Percentiles rank a stretch among this genome's conserved stretches.
Conservation (phyloP, 2,329 filamentous ascomycete genomes). For the Arthrobotrys megalospora region DNA sequence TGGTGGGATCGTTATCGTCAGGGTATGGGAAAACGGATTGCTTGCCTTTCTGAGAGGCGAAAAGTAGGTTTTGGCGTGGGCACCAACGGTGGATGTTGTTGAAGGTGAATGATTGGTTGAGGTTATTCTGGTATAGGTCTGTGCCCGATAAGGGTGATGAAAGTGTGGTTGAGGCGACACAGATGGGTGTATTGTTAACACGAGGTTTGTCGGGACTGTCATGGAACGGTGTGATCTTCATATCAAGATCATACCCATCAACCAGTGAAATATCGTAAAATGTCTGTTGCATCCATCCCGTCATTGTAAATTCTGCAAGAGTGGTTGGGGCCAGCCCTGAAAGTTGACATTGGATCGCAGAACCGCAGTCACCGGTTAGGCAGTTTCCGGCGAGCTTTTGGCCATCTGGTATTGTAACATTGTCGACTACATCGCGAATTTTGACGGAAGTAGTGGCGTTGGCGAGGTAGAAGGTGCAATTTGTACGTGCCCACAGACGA, state of each 20-base stretch:
- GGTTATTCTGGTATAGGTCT: constrained; percentile 67
- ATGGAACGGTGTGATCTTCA: constrained; percentile 71
- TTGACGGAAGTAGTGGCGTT: constrained; percentile 68
- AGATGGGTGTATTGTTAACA: constrained; percentile 62
- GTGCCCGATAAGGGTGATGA: constrained; percentile 66
- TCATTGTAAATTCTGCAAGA: constrained; percentile 84
- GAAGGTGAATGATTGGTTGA: constrained; percentile 63
- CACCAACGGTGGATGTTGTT: constrained; percentile 78
- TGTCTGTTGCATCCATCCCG: constrained; percentile 77
- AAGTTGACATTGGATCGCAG: constrained; percentile 77
- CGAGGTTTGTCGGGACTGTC: constrained; percentile 55
- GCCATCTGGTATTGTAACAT: constrained; percentile 55
- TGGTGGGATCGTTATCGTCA: constrained; percentile 78
- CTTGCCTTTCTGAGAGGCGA: constrained; percentile 77
- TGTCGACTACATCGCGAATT: constrained; percentile 53
- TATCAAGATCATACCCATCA: constrained; percentile 85
- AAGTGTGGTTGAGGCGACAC: constrained; percentile 43
- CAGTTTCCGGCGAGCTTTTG: constrained; percentile 69
- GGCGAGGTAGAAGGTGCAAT: constrained; percentile 80
- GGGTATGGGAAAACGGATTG: constrained; percentile 75
- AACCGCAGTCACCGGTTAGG: constrained; percentile 82
- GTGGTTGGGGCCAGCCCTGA: constrained; percentile 81
- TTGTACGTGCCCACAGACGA: constrained; percentile 85
- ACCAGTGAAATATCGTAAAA: constrained; percentile 90
- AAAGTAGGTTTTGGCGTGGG: constrained; percentile 82